These are phyloP conservation scores for Parastagonospora avenae DNA, from an alignment of 2,329 filamentous ascomycete species.

Conservation along the genomic window DNA sequence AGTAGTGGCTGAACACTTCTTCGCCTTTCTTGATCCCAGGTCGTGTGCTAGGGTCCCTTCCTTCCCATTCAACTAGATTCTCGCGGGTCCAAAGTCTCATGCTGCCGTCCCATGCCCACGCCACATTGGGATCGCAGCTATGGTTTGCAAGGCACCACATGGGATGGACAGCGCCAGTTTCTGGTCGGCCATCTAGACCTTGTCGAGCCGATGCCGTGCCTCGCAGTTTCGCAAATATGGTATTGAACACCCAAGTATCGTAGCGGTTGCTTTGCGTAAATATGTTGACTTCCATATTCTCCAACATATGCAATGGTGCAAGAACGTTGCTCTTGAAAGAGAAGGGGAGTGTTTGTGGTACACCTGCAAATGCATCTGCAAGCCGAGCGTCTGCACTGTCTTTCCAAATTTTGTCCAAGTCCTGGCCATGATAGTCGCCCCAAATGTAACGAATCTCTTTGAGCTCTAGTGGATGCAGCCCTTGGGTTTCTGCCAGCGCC, in stretches of 20 bases:
- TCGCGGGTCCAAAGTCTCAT: conserved; percentile 73
- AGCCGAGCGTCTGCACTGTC: conserved; percentile 14
- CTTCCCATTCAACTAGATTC: conserved; percentile 59
- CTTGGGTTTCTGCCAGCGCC: conserved; percentile 66
- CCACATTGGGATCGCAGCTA: conserved; percentile 91
- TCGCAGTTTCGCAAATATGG: conserved; percentile 88
- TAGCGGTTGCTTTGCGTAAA: conserved; percentile 62
- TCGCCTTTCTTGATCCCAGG: conserved; percentile 76
- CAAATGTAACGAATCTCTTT: conserved; percentile 68
- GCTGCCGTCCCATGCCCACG: conserved; percentile 87
- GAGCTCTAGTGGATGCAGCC: conserved; percentile 63
- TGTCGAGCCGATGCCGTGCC: conserved; percentile 83
- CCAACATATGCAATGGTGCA: conserved; percentile 75
- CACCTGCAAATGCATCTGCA: conserved; percentile 25
- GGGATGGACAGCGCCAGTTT: conserved; percentile 91
- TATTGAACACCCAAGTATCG: conserved; percentile 87
- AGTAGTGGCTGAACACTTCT: conserved; percentile 94
- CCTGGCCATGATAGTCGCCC: conserved; percentile 61
- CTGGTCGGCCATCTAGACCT: conserved; percentile 75
- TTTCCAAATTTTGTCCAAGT: conserved; percentile 29
- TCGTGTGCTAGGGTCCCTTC: conserved; percentile 31
- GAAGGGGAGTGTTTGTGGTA: conserved; percentile 71
- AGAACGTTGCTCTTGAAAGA: conserved; percentile 78
- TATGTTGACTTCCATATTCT: conserved; percentile 84
- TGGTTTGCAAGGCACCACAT: conserved; percentile 98